Evolutionary conservation across 257 asterid genomes (phyloP), one percentile per base, ranked within the genome.

Genomic region (Marsdenia floribunda): DNA sequence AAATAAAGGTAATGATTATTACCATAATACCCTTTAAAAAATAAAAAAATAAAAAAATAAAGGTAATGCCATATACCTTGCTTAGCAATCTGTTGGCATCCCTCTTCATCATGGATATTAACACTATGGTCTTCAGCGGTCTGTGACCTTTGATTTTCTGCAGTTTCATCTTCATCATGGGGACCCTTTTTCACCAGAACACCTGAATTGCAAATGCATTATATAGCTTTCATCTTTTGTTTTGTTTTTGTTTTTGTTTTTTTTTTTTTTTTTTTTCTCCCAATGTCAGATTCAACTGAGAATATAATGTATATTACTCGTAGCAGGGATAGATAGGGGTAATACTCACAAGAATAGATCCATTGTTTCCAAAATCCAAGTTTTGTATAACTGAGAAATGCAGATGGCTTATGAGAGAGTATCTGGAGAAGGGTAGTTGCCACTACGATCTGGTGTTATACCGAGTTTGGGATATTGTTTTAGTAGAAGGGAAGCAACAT

Each of bases 381-480:
- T 52, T 76, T 49, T 0, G 75, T 76, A 38, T 85, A 87, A 59
- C 85, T 85, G 22, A 63, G 87, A 57, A 85, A 85, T 60, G 87
- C 84, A 73, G 85, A 82, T 54, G 89, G 85, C 78, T 80, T 85
- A 35, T 80, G 83, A 79, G 89, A 80, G 78, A 79, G 78, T 61
- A 85, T 71, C 71, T 19, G 67, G 52, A 85, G 84, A 42, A n/a
- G 87, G 69, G 58, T 79, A 75, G 58, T 74, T 58, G 22, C 84
- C 85, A 21, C 9, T 38, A 1, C 72, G 75, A 79, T 85, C 85
- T 1, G 78, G 81, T 52, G 33, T 81, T 0, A 81, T 78, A 2
- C 84, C 87, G 50, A 85, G 78, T 59, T 77, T 53, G 63, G 87
- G 87, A 63, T 78, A 79, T 6, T 54, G 65, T 74, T 37, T 69